Percentiles rank a stretch among this genome's conserved stretches.
Conservation (phyloP, 495 filamentous ascomycete genomes). For the Trichoderma erinaceum region DNA sequence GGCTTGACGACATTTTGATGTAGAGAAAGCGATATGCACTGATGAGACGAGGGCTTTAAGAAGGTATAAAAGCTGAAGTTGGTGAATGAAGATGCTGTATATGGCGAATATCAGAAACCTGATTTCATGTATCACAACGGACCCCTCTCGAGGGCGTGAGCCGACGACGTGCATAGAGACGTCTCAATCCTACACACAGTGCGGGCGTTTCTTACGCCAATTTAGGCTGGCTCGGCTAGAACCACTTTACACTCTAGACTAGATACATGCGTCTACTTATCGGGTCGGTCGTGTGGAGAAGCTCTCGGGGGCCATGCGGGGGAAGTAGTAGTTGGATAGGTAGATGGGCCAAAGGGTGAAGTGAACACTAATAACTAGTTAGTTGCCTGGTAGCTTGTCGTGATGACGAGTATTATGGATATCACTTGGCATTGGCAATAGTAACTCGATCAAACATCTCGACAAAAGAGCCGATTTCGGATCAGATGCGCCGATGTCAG, state of each 20-base stretch:
- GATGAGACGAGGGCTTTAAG: neutral
- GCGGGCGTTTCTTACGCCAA: neutral
- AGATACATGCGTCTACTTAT: too few species aligned
- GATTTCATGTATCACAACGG: neutral
- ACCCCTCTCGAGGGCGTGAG: neutral
- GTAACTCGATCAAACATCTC: neutral
- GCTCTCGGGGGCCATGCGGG: neutral
- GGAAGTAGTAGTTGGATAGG: too few species aligned
- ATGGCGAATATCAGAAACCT: neutral
- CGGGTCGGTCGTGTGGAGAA: neutral
- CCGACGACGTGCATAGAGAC: neutral
- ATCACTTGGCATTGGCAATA: neutral
- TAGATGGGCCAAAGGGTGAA: neutral
- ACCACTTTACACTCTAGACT: neutral
- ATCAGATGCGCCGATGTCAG: neutral
- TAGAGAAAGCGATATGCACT: neutral
- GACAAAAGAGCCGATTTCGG: neutral
- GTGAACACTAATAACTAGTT: neutral
- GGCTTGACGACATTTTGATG: slow-evolving; percentile 17
- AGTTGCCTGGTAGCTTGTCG: too few species aligned
- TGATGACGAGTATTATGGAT: neutral
- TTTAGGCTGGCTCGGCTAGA: neutral
- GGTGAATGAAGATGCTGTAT: neutral
- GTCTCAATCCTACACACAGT: neutral
- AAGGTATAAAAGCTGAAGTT: neutral